Evolutionary conservation across 345 rosid genomes (phyloP).

Genomic region (Mangifera indica): DNA sequence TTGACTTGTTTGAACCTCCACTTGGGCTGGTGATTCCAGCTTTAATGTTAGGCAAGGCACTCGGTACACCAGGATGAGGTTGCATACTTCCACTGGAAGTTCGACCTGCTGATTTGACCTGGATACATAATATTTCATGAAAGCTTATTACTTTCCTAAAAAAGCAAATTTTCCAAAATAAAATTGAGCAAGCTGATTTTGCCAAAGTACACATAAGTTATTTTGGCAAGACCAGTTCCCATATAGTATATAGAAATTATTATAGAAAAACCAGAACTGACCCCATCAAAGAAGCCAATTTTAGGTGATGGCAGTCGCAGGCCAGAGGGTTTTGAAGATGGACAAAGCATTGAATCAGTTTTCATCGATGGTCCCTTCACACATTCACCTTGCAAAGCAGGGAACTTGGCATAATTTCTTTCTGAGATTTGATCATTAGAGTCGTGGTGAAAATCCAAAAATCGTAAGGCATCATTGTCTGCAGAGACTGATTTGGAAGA

Average conservation of each 20-base stretch:
- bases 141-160: constrained; percentile 14
- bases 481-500: constrained; percentile 29
- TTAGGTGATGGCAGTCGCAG: constrained; percentile 95
- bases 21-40: constrained; percentile 29
- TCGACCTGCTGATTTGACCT: constrained; percentile 49
- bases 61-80: constrained; percentile 32
- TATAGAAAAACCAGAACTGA: constrained; percentile 39
- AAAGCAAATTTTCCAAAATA: constrained; percentile 12
- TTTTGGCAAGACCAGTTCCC: constrained; percentile 9
- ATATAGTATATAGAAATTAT: constrained; percentile 9
- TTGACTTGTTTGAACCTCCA: constrained; percentile 39
- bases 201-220: not conserved
- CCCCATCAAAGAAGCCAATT: constrained; percentile 96
- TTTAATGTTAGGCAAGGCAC: constrained; percentile 39
- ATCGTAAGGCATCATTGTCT: not conserved
- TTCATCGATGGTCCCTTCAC: constrained; percentile 37
- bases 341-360: constrained; percentile 31
- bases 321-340: constrained; percentile 70
- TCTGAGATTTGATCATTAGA: too few relatives aligned
- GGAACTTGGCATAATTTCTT: too few relatives aligned
- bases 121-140: constrained; percentile 26
- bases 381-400: constrained; percentile 19
- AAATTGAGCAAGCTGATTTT: constrained; percentile 6
- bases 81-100: constrained; percentile 48
- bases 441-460: too few relatives aligned